Percentiles rank a stretch among this genome's conserved stretches.
These are phyloP conservation scores for Phycomyces blakesleeanus DNA, from an alignment of 192 early-diverging fungal species.

Conservation along the genomic window DNA sequence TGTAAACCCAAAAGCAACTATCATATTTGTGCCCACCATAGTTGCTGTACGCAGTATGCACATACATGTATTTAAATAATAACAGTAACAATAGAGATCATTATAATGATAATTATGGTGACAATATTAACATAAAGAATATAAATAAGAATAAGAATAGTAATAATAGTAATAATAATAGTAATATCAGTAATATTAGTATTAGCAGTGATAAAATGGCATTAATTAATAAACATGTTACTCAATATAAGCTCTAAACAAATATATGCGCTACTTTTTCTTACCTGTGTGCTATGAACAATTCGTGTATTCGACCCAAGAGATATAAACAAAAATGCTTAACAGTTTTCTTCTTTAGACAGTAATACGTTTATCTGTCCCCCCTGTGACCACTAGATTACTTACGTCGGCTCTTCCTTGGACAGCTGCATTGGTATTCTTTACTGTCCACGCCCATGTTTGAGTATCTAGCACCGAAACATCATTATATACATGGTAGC, in stretches of 20 bases:
- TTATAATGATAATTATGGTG: no score
- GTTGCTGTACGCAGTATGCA: constrained; percentile 21
- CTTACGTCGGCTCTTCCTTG: constrained; percentile 36
- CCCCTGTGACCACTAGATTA: not conserved
- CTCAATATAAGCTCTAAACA: no score
- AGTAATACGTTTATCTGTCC: not conserved
- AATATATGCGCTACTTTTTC: not conserved
- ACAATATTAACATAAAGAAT: no score
- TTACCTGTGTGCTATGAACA: constrained; percentile 29
- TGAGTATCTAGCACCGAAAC: constrained; percentile 27
- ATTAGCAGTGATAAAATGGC: no score
- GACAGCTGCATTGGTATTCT: constrained; percentile 30
- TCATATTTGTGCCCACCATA: constrained; percentile 29
- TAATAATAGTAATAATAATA: no score
- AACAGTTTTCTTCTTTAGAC: not conserved
- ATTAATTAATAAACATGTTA: no score
- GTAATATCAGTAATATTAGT: no score
- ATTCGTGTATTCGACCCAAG: constrained; percentile 2
- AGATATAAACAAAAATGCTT: not conserved
- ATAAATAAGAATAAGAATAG: no score
- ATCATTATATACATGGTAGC: constrained; percentile 35
- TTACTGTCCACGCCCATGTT: constrained; percentile 36
- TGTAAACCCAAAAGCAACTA: constrained; percentile 36
- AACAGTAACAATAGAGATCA: no score
- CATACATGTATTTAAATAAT: not conserved